phyloP scores from a whole-genome alignment of 768 basidiomycete species.

The Xerocomus potaroensis region DNA sequence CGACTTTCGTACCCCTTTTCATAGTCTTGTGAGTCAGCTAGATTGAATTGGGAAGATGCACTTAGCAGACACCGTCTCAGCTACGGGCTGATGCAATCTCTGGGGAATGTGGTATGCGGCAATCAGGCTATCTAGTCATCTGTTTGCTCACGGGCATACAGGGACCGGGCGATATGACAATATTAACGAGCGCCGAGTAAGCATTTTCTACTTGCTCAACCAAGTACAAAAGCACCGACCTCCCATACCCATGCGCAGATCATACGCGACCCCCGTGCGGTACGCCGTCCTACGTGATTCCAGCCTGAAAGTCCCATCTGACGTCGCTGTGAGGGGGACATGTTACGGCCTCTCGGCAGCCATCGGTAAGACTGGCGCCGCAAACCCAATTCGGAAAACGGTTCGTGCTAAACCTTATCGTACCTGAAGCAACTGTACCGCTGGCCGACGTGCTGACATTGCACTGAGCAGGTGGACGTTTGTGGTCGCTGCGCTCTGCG shows the following conservation, averaged over 20 bases:
- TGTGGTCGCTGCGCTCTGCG: conserved; percentile 63
- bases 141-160: conserved; percentile 20
- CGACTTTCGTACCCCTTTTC: conserved; percentile 57
- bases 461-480: conserved; percentile 50
- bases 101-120: conserved; percentile 53
- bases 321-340: conserved; percentile 42
- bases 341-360: conserved; percentile 68
- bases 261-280: conserved; percentile 62
- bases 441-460: not conserved
- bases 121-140: not conserved
- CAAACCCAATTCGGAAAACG: conserved; percentile 59
- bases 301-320: not conserved
- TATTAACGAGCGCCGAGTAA: conserved; percentile 61
- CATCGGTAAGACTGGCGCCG: conserved; percentile 66
- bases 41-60: not conserved
- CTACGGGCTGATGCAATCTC: conserved; percentile 68
- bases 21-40: conserved; percentile 51
- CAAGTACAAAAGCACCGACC: not conserved
- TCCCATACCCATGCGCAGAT: conserved; percentile 33
- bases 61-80: conserved; percentile 26
- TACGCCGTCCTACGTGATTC: too few species aligned
- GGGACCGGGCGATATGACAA: conserved; percentile 64
- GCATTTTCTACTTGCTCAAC: conserved; percentile 18
- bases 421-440: too few species aligned
- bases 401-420: conserved; percentile 32